Evolutionary conservation across 257 asterid species (phyloP), one percentile per base, ranked within the genome.

Genomic region (Rauvolfia tetraphylla): DNA sequence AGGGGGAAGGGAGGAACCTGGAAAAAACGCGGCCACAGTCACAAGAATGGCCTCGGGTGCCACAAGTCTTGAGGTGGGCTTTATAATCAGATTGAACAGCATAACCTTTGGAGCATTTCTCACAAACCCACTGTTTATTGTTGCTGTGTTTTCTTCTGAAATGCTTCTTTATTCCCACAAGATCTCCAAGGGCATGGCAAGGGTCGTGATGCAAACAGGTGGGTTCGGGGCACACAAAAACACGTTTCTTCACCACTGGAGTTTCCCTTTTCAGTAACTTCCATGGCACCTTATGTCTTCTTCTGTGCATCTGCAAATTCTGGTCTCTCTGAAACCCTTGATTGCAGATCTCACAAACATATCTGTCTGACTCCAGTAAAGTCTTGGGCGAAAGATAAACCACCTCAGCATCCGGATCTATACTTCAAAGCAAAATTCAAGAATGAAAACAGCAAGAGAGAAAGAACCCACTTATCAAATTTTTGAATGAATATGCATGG

Each of bases 21-120:
- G 89, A 86, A 71, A 86, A 86, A 29, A 86, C 87, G 48, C 86
- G 84, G 23, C 85, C 88, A 57, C 88, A 86, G 61, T 86, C 87
- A 76, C 89, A 84, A 75, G 85, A 83, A 77, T 81, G 87, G 59
- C 87, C 89, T 63, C 87, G 75, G 5, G 88, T 86, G 0, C 89
- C 89, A 76, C 89, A 86, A 25, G 83, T 86, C 72, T 86, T 86
- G 83, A 83, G 49, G 66, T 83, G 89, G 80, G 89, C 87, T 61
- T 83, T 85, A 29, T 67, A 81, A 78, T 86, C 89, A 6, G 87
- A 86, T 15, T 86, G 89, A 75, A 83, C 87, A 66, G 87, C 89
- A 79, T 86, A 86, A 1, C 83, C 87, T 79, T 83, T 86, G 0
- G 81, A 76, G 44, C 87, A 83, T 77, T 84, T 83, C 29, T 65